Base-by-base conservation (phyloP, 2,329 filamentous ascomycete genomes). In the Cadophora gregata region DNA sequence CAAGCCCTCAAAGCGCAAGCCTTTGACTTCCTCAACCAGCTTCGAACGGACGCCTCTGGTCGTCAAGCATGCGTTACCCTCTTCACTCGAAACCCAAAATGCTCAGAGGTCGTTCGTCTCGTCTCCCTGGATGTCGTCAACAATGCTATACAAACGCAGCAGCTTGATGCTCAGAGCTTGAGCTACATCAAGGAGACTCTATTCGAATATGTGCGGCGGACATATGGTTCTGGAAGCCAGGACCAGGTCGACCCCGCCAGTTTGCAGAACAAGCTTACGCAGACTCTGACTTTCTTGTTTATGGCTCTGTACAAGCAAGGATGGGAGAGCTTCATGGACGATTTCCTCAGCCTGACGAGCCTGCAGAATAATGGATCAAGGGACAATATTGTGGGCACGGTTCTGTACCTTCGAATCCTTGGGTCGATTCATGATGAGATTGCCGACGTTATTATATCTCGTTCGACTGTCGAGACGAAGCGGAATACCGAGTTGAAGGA, bases 341-440 rank as follows among this genome's bases (percentile, higher is more conserved):
- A 99, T 77, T 92, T 98, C 73, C 83, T 96, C 69, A 85, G 86
- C 66, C 80, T 99, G 72, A 93, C 94, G 7, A 86, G 86, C 67
- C 80, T 85, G 31, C 82, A 86, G 27, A 85, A 87, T 70, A 87
- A 86, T 71, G 81, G 83, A 59, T 79, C 80, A 51, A 86, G 83
- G 70, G 88, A 93, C 76, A 97, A 97, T 76, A 80, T 88, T 45
- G 78, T 85, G 1, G 95, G 93, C 3, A 91, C 96, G 58, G 83
- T 94, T 38, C 88, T 99, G 73, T 98, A 97, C 80, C 86, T 99
- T 64, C 91, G 95, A 61, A 88, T 97, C 70, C 85, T 98, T 56
- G 87, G 90, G 71, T 96, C 94, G 38, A 90, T 99, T 56, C 96
- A 99, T 76, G 96, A 99, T 75, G 96, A 99, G 79, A 97, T 99